Base-by-base conservation (phyloP, 148 eudicot genomes). In the Vaccinium darrowii region DNA sequence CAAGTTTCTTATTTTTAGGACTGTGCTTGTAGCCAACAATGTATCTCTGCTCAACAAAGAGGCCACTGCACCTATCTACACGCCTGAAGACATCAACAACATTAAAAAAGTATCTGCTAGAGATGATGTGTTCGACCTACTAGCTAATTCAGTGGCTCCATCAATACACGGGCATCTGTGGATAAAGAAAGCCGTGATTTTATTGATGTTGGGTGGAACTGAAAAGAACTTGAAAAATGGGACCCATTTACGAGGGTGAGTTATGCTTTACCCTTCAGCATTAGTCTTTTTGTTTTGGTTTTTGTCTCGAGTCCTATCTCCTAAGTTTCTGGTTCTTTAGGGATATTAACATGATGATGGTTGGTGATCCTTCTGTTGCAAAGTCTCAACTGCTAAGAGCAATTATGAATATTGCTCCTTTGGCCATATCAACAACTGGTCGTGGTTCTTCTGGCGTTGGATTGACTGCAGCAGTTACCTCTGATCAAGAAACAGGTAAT, bases 321-420 rank as follows among this genome's bases (percentile, higher is more conserved):
- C 73, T 2, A 57, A 39, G 39, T 84, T 81, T 47, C 69, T 80
- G 65, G 23, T 69, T 86, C 58, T 79, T 33, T 83, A 97, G 99
- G 67, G 99, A 97, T 86, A 97, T 97, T 86, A 97, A 97, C 91
- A 95, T 97, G 99, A 97, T 97, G 99, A 97, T 97, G 99, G 99
- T 97, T 89, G 99, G 99, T 84, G 99, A 97, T 89, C 99, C 99
- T 81, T 97, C 99, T 85, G 99, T 97, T 85, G 99, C 99, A 83
- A 97, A 97, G 87, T 95, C 99, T 84, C 99, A 97, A 89, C 88
- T 97, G 78, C 90, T 97, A 75, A 91, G 99, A 90, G 99, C 98
- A 84, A 97, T 97, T 63, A 95, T 97, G 94, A 97, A 97, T 79
- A 95, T 97, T 83, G 98, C 99, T 85, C 99, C 99, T 50, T 89